These are phyloP conservation scores for Plectosphaerella cucumerina DNA, from an alignment of 2,329 filamentous ascomycete genomes.

Conservation along the genomic window DNA sequence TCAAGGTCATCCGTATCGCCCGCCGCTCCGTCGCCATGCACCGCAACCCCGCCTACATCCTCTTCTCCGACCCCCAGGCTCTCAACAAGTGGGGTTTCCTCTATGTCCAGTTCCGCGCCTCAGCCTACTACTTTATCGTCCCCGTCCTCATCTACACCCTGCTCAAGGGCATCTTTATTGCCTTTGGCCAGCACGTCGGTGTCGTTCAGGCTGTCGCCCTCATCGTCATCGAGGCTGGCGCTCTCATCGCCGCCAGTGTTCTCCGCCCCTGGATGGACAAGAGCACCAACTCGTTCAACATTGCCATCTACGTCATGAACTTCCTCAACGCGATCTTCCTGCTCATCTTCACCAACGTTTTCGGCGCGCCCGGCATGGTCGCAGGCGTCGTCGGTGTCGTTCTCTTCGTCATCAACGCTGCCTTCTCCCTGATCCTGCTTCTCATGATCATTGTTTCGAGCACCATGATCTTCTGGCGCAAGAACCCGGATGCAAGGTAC, in stretches of 20 bases:
- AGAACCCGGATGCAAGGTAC: slow-evolving; percentile 91
- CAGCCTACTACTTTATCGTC: slow-evolving; percentile 92
- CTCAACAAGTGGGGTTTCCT: slow-evolving; percentile 98
- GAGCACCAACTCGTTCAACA: slow-evolving; percentile 96
- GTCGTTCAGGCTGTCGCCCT: slow-evolving; percentile 80
- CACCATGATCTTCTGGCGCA: slow-evolving; percentile 71
- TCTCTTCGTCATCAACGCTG: slow-evolving; percentile 86
- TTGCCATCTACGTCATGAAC: slow-evolving; percentile 84
- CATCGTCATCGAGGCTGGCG: slow-evolving; percentile 74
- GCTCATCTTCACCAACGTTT: slow-evolving; percentile 82
- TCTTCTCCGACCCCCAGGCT: slow-evolving; percentile 88
- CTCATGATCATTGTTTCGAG: slow-evolving; percentile 67
- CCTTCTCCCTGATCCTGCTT: slow-evolving; percentile 76
- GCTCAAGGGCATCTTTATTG: slow-evolving; percentile 84
- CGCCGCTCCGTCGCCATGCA: slow-evolving; percentile 86
- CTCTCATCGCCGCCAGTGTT: slow-evolving; percentile 73
- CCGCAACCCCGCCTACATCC: slow-evolving; percentile 94
- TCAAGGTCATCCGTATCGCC: slow-evolving; percentile 85
- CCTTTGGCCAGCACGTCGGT: slow-evolving; percentile 67
- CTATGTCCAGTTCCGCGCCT: slow-evolving; percentile 94
- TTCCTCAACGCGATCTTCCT: slow-evolving; percentile 89
- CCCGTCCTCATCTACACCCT: slow-evolving; percentile 74
- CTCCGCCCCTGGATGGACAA: slow-evolving; percentile 98
- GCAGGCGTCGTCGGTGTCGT: slow-evolving; percentile 85
- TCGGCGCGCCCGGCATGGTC: slow-evolving; percentile 77